phyloP scores from a whole-genome alignment of 2,329 filamentous ascomycete species.

The Cryphonectria nitschkei region DNA sequence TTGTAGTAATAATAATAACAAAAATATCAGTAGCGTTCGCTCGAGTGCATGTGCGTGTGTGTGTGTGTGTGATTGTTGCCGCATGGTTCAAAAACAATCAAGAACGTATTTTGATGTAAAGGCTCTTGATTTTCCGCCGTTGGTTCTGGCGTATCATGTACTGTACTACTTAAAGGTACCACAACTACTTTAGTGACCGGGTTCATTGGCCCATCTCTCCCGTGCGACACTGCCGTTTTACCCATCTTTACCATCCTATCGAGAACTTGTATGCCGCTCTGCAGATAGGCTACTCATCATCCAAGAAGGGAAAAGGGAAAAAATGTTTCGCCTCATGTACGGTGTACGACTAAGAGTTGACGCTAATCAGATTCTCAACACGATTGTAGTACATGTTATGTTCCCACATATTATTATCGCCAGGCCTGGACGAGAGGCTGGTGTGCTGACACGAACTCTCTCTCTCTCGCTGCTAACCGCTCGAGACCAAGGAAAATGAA shows the following conservation, averaged over 20 bases:
- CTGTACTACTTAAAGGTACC: not conserved
- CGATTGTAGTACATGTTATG: not conserved
- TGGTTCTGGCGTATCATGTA: not conserved
- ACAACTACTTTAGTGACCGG: not conserved
- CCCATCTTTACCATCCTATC: not conserved
- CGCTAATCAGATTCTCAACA: not conserved
- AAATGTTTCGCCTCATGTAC: not conserved
- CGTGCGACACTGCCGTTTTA: not conserved
- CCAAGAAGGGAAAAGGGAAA: not conserved
- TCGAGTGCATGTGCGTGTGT: not conserved
- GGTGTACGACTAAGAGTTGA: not conserved
- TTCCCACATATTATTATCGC: not conserved
- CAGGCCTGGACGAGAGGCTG: not conserved
- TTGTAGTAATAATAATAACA: not conserved
- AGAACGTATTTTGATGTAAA: too few relatives aligned
- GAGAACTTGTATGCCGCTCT: not conserved
- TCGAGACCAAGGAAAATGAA: not conserved
- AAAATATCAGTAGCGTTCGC: not conserved
- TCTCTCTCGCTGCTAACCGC: not conserved
- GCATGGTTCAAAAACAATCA: not conserved
- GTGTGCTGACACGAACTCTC: not conserved
- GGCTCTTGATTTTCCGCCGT: not conserved
- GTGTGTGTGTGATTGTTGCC: not conserved
- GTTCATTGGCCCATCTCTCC: not conserved
- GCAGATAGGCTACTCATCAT: not conserved